phyloP scores from a whole-genome alignment of 352 stramenopile genomes.

The Phytophthora tentaculata region DNA sequence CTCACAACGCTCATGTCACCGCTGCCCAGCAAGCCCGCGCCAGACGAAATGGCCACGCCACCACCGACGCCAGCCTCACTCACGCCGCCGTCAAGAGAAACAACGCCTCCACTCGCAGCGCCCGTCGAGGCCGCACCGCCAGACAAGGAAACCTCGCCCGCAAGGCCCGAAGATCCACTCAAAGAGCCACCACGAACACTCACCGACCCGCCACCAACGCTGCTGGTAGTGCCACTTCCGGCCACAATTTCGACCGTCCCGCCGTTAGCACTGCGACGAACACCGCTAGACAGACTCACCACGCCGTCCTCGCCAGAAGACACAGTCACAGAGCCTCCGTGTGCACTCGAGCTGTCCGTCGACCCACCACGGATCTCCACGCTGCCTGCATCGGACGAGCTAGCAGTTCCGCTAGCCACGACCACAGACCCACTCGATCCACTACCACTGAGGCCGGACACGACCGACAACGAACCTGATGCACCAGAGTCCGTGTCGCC shows the following conservation, averaged over 20 bases:
- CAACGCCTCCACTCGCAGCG: constrained; percentile 6
- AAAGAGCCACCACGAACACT: constrained; percentile 19
- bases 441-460: constrained; percentile 11
- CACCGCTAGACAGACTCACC: too few relatives aligned
- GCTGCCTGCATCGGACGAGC: constrained; percentile 18
- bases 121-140: constrained; percentile 24
- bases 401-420: constrained; percentile 23
- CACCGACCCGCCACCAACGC: constrained; percentile 19
- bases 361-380: constrained; percentile 16
- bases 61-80: constrained; percentile 12
- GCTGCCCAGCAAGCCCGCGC: constrained; percentile 17
- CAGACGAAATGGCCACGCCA: constrained; percentile 17
- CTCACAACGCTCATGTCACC: constrained; percentile 11
- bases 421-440: constrained; percentile 15
- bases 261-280: neutral
- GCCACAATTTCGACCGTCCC: constrained; percentile 21
- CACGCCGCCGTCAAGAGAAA: constrained; percentile 14
- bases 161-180: constrained; percentile 16
- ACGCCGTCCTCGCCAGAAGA: constrained; percentile 3
- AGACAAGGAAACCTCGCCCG: constrained; percentile 18
- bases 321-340: constrained; percentile 16
- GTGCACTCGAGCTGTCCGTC: neutral
- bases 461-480: constrained; percentile 11
- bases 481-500: neutral
- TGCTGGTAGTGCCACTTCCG: constrained; percentile 18